Evolutionary conservation across 2,329 filamentous ascomycete species (phyloP), one percentile per base, ranked within the genome.

Genomic region (Pseudogymnoascus sp.): DNA sequence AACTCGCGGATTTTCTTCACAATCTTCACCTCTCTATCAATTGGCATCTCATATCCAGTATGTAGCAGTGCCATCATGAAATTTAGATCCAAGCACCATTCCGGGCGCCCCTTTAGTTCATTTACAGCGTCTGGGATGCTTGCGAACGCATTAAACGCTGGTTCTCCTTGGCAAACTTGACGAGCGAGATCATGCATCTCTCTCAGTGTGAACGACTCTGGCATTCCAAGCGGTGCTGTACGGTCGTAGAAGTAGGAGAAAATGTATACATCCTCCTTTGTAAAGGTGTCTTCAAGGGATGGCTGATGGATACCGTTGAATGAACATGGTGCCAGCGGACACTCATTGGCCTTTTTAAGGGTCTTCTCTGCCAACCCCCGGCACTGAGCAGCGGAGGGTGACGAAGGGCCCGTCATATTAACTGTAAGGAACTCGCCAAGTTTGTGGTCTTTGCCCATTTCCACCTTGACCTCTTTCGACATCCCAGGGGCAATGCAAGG

Each of bases 231-330:
- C 4, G 92, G 91, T 74, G 90, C 84, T 23, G 90, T 95, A 71
- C 95, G 92, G 80, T 99, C 94, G 78, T 89, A 97, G 78, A 99
- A 99, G 83, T 96, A 99, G 31, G 91, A 96, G 77, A 99, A 93
- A 69, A 97, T 91, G 78, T 93, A 99, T 39, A 97, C 85, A 70
- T 97, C 92, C 76, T 97, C 93, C 66, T 83, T 83, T 26, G 90
- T 80, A 71, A 99, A 99, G 0, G 94, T 99, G 81, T 96, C 96
- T 69, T 86, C 87, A 58, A 99, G 82, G 21, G 89, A 88, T 8
- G 94, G 94, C 76, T 99, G 94, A 78, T 99, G 91, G 31, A 99
- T 86, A 67, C 94, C 94, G 74, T 96, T 96, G 85, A 99, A 99
- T 1, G 94, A 96, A 80, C 94, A 99, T n/a, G 94, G 94, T 0